Conservation (phyloP, 352 stramenopile genomes). For the Nothophytophthora sp. region DNA sequence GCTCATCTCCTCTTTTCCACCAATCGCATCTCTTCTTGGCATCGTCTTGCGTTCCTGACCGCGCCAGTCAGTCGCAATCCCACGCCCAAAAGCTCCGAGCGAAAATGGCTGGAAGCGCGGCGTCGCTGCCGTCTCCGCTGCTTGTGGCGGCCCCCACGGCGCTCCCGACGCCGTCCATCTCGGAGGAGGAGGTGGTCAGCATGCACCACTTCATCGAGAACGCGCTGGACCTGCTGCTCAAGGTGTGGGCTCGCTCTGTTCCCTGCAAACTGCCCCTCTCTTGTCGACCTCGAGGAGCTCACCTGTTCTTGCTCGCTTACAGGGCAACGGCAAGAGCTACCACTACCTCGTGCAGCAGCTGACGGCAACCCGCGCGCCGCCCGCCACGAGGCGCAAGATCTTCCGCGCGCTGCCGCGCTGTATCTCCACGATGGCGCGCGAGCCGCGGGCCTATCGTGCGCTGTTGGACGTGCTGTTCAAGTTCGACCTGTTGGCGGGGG, state of each 20-base stretch:
- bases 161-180: too few relatives aligned
- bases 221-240: conserved; percentile 76
- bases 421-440: conserved; percentile 74
- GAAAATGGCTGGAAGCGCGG: conserved; percentile 36
- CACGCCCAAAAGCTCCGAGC: not conserved
- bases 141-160: conserved; percentile 13
- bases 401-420: conserved; percentile 71
- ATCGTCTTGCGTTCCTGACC: too few relatives aligned
- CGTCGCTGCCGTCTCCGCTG: conserved; percentile 7
- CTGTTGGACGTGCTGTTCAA: conserved; percentile 85
- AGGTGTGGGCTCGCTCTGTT: conserved; percentile 29
- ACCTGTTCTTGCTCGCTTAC: not conserved
- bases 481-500: conserved; percentile 60
- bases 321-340: conserved; percentile 85
- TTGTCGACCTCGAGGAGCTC: not conserved
- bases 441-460: conserved; percentile 66
- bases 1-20: too few relatives aligned
- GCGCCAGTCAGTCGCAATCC: too few relatives aligned
- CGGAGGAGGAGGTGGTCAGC: conserved; percentile 65
- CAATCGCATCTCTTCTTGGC: too few relatives aligned
- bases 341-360: conserved; percentile 73
- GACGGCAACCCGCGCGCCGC: conserved; percentile 35
- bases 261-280: not conserved
- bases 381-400: conserved; percentile 66
- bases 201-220: conserved; percentile 88